Evolutionary conservation across 163 green algal species (phyloP), one percentile per base, ranked within the genome.

Genomic region (Chlamydomonas reinhardtii): DNA sequence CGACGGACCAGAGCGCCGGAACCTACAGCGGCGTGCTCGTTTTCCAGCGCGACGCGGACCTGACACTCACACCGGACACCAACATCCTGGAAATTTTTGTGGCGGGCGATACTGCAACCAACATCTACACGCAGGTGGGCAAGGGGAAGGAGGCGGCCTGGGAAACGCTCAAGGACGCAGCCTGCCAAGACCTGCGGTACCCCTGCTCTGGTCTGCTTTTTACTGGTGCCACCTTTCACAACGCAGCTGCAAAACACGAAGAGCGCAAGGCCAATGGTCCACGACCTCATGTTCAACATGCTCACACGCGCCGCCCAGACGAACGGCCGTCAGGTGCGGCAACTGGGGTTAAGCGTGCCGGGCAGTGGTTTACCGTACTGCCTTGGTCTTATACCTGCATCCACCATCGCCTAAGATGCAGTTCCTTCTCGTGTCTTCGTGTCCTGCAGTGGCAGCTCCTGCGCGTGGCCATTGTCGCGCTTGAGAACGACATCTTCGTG

Each of bases 401-500:
- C n/a, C n/a, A n/a, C n/a, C n/a, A n/a, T n/a, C n/a, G n/a, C n/a
- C n/a, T 48, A 48, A 48, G 5, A 48, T 14, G 8, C 39, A 48
- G 48, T 56, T 22, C 12, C 48, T 56, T 56, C 59, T n/a, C 17
- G 20, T 25, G 4, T 11, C 59, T 66, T 11, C 59, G 17, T 31
- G 59, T 8, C 31, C 59, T 66, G 5, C 88, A 92, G n/a, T 97
- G 94, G 95, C 79, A 83, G 71, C 88, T 98, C 64, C 79, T 96
- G 68, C 89, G 91, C 1, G 94, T 96, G 31, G 94, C 94, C 29
- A 91, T 98, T 15, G 92, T 96, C 35, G 92, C 90, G 35, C 85
- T 97, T 29, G 66, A 87, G 8, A 89, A 91, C 39, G 88, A 90
- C 39, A 90, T 92, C 16, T 88, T 88, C 35, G 19, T 84, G 12